Percentiles rank a stretch among this genome's conserved stretches.
These are phyloP conservation scores for Fusarium liriodendri DNA, from an alignment of 2,329 filamentous ascomycete species.

Conservation along the genomic window DNA sequence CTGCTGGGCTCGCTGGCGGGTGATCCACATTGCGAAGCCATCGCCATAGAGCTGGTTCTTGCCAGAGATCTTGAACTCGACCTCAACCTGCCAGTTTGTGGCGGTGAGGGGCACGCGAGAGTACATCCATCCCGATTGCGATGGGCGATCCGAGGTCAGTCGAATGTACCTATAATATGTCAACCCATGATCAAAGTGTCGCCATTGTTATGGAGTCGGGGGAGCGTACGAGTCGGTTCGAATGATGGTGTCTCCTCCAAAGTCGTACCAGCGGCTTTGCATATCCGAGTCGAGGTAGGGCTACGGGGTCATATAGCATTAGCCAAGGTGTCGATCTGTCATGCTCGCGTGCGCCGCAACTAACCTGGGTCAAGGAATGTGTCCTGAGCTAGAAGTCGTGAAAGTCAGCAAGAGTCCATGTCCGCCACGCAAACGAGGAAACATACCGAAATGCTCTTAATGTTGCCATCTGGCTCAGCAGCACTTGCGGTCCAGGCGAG, in stretches of 20 bases:
- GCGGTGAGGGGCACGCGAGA: constrained; percentile 94
- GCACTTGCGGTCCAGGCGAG: constrained; percentile 63
- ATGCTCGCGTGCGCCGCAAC: constrained; percentile 51
- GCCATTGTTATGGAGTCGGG: constrained; percentile 17
- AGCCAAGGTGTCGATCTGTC: constrained; percentile 26
- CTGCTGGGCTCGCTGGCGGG: constrained; percentile 84
- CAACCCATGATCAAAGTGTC: constrained; percentile 33
- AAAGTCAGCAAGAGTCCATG: constrained; percentile 32
- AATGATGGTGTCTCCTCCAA: constrained; percentile 93
- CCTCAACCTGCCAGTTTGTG: constrained; percentile 98
- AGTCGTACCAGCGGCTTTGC: constrained; percentile 99
- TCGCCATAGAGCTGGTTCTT: constrained; percentile 92
- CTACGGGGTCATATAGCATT: constrained; percentile 58
- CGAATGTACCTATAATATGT: constrained; percentile 80
- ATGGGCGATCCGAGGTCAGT: constrained; percentile 89
- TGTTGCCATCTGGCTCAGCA: constrained; percentile 58
- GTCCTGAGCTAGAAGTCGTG: constrained; percentile 75
- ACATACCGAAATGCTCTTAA: constrained; percentile 65
- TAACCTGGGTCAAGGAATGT: constrained; percentile 83
- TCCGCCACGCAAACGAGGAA: not conserved
- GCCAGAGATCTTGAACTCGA: constrained; percentile 95
- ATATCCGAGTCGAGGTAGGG: constrained; percentile 98
- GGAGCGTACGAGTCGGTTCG: constrained; percentile 72
- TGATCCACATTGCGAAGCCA: constrained; percentile 98
- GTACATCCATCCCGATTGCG: constrained; percentile 93